Evolutionary conservation across 148 eudicot genomes (phyloP), one percentile per base, ranked within the genome.

Genomic region (Persicaria tinctoria): DNA sequence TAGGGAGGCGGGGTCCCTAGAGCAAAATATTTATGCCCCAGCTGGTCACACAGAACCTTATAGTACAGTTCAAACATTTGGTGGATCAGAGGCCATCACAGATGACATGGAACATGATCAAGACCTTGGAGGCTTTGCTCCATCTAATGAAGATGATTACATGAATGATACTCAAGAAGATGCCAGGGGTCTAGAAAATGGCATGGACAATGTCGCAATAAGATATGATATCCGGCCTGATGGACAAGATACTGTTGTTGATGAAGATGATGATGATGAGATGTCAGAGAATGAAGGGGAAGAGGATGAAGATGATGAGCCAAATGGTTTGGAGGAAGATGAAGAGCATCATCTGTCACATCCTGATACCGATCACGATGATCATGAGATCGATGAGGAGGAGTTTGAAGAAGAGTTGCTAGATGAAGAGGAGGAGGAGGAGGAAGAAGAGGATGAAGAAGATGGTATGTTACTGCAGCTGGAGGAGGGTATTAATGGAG

Each of bases 61-160:
- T 54, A 77, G 75, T 74, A 74, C 83, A 44, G 80, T 78, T 66
- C 89, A 78, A 62, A 76, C 79, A 10, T 88, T 78, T 86, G 97
- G 89, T 83, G 90, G 91, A 70, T 92, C 97, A 66, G 99, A 96
- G 86, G 90, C 86, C 79, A 85, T 84, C 49, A 87, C 89, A 48
- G 97, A 92, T 84, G 94, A 92, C 80, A 96, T 96, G 97, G 97
- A 96, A 83, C 97, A 88, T 73, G 97, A 96, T 81, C 99, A 95
- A 81, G 94, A 90, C 89, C 87, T 87, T 76, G 91, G 90, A 51
- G 85, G 92, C 62, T 92, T 87, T 87, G 87, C 83, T 76, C 92
- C 86, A 8, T 78, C 85, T 4, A 85, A 82, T 79, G 99, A 83
- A 78, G 99, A 89, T 78, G 94, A 96, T 74, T 92, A 85, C 83